Evolutionary conservation across 2,329 filamentous ascomycete genomes (phyloP), one percentile per base, ranked within the genome.

Genomic region (Verticillium nonalfalfae): DNA sequence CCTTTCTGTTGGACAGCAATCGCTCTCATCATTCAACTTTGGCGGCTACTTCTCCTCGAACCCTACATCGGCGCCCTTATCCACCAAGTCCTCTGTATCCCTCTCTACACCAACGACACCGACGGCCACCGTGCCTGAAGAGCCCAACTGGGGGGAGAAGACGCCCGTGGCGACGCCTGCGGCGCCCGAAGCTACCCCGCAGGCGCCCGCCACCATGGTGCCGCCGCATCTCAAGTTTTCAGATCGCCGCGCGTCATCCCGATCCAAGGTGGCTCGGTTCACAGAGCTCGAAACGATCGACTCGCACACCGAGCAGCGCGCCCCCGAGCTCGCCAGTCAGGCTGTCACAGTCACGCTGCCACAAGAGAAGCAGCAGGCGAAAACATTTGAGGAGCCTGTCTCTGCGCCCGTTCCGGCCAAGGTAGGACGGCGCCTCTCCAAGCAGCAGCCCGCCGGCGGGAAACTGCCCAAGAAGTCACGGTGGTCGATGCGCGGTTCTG

Each of bases 151-250:
- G 59, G 52, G 39, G 21, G 21, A 52, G 45, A 52, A n/a, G 18
- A 52, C 45, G 2, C 45, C 45, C 7, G 45, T 52, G 45, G 45
- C 45, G 45, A 52, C 45, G 45, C 45, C 45, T 18, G n/a, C n/a
- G n/a, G 45, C 45, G 45, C 7, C 18, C 45, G 45, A 52, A 21
- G 45, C 45, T 11, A 7, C 45, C 18, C 9, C 9, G 45, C 45
- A 7, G 5, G n/a, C 45, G 18, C 45, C 45, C 21, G 45, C 18
- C 3, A 62, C 80, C 78, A 14, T 61, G 67, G n/a, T 70, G 66
- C 15, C 70, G 66, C 64, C 73, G 79, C 18, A 72, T 63, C 62
- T 79, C 74, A 34, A 78, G 68, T 26, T 80, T 66, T 13, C 72
- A 69, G 45, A 52, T 21, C 45, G 45, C 9, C 45, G 45, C 7